A percentile compares a stretch with the other conserved stretches of the same genome.
phyloP scores from a whole-genome alignment of 73 alveolate genomes.

The Tetrahymena thermophila region DNA sequence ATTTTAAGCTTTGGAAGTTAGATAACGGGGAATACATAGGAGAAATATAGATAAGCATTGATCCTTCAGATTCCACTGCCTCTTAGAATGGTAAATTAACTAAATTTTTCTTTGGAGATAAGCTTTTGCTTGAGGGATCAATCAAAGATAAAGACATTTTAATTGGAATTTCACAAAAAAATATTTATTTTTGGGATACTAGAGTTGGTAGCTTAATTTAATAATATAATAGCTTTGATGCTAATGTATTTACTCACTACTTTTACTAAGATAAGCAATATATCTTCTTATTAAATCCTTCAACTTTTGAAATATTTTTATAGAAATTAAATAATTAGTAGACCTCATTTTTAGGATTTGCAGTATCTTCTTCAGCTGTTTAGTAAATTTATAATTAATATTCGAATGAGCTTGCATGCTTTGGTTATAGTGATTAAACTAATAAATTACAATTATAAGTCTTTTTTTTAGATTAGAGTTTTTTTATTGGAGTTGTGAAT shows the following conservation, averaged over 20 bases:
- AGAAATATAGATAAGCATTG: background rate
- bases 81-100: background rate
- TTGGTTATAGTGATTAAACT: background rate
- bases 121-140: background rate
- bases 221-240: background rate
- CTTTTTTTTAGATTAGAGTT: background rate
- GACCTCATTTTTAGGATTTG: background rate
- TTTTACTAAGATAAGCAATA: background rate
- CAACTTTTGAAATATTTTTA: background rate
- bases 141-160: background rate
- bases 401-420: background rate
- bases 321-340: background rate
- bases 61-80: background rate
- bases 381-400: background rate
- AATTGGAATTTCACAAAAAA: background rate
- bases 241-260: background rate
- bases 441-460: background rate
- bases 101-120: background rate
- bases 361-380: background rate
- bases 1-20: background rate
- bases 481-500: background rate
- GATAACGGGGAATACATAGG: background rate
- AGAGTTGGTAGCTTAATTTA: background rate
- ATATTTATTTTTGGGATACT: background rate
- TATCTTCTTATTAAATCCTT: background rate